Conservation (phyloP, 2,329 filamentous ascomycete genomes). For the Chaetomium sp. region DNA sequence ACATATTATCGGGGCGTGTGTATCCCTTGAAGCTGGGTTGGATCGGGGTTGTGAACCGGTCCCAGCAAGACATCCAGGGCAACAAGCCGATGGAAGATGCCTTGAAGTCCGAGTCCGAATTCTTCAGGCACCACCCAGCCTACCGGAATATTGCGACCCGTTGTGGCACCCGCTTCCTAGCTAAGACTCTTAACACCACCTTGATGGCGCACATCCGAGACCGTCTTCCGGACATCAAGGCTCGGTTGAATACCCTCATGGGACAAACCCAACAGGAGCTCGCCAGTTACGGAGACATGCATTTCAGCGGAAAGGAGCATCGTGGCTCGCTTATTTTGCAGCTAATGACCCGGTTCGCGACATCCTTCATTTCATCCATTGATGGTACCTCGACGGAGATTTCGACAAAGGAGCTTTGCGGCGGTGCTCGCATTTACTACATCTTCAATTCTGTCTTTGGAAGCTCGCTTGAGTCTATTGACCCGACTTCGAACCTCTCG, state of each 20-base stretch:
- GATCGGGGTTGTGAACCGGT: slow-evolving; percentile 95
- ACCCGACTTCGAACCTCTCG: slow-evolving; percentile 91
- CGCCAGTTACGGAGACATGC: slow-evolving; percentile 94
- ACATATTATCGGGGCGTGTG: slow-evolving; percentile 94
- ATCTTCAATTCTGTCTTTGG: slow-evolving; percentile 99
- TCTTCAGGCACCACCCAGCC: slow-evolving; percentile 94
- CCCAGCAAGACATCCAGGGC: slow-evolving; percentile 94
- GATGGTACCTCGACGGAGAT: slow-evolving; percentile 98
- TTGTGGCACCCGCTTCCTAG: slow-evolving; percentile 90
- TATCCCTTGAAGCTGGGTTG: slow-evolving; percentile 97
- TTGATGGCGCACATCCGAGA: slow-evolving; percentile 96
- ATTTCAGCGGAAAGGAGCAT: slow-evolving; percentile 96
- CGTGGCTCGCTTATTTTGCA: slow-evolving; percentile 90
- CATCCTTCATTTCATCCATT: slow-evolving; percentile 96
- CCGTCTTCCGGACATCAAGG: slow-evolving; percentile 94
- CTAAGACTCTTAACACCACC: slow-evolving; percentile 90
- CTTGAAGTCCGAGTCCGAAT: slow-evolving; percentile 81
- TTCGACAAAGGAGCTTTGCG: slow-evolving; percentile 94
- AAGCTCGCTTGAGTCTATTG: slow-evolving; percentile 90
- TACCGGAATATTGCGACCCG: slow-evolving; percentile 92
- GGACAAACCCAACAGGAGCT: slow-evolving; percentile 99
- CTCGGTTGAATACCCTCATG: slow-evolving; percentile 94
- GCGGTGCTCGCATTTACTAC: slow-evolving; percentile 93
- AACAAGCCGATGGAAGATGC: slow-evolving; percentile 94
- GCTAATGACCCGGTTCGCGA: slow-evolving; percentile 96